Evolutionary conservation across 2,329 filamentous ascomycete species (phyloP).

Genomic region (Biscogniauxia sp.): DNA sequence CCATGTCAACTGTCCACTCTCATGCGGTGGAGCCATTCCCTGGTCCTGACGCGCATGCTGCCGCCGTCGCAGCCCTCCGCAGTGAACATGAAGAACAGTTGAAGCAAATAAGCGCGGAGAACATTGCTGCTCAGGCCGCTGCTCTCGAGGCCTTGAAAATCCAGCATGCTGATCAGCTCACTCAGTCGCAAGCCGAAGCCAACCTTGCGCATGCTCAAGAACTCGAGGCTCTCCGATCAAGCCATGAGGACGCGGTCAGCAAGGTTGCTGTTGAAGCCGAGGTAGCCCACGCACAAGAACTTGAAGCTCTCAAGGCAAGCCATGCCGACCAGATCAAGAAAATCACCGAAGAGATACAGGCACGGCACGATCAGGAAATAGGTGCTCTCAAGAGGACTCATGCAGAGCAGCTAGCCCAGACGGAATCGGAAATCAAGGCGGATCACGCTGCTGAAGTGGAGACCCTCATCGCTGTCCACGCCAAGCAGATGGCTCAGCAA

Average conservation of each 20-base stretch:
- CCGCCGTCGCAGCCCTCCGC: constrained; percentile 36
- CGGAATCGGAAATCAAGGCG: constrained; percentile 20
- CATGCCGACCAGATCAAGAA: constrained; percentile 23
- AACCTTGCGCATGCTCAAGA: constrained; percentile 15
- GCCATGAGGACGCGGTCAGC: constrained; percentile 14
- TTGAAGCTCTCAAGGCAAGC: constrained; percentile 23
- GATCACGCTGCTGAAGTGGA: constrained; percentile 16
- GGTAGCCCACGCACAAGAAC: constrained; percentile 19
- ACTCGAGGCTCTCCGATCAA: constrained; percentile 15
- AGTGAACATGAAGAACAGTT: constrained; percentile 27
- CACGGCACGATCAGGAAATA: constrained; percentile 21
- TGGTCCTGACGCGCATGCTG: constrained; percentile 24
- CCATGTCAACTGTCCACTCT: constrained; percentile 43
- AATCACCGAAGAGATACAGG: constrained; percentile 17
- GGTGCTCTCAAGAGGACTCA: constrained; percentile 22
- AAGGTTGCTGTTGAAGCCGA: constrained; percentile 12
- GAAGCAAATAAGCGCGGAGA: constrained; percentile 25
- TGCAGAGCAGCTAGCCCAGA: constrained; percentile 14
- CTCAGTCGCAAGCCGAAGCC: constrained; percentile 2
- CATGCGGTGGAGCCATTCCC: constrained; percentile 39
- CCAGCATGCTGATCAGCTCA: constrained; percentile 22
- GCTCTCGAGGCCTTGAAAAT: constrained; percentile 23
- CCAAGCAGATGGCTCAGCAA: constrained; percentile 9
- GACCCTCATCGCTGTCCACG: constrained; percentile 6
- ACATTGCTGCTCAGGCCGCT: constrained; percentile 20